Base-by-base conservation (phyloP, 2,329 filamentous ascomycete species). In the Cyanodermella asteris region DNA sequence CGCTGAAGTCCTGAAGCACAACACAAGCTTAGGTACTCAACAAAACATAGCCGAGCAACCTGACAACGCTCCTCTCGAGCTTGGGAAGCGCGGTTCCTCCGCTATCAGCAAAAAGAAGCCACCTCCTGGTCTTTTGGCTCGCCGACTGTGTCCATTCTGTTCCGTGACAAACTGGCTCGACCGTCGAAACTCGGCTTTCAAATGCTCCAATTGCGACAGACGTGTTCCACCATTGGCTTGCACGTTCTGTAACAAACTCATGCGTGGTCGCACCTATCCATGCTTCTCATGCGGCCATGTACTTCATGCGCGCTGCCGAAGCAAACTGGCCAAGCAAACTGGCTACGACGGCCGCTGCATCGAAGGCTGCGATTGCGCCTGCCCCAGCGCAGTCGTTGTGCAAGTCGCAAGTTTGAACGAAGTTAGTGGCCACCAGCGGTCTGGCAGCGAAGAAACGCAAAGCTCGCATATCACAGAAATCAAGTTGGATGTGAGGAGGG, bases 1-100 rank as follows among this genome's bases (percentile, higher is more conserved):
- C 24, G 56, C 59, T 9, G 65, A 72, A 39, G 47, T 72, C 2
- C 47, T 68, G 14, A 68, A 67, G 34, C 60, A 62, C 29, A 56
- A 60, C 24, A 6, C 9, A 19, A 18, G 10, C 10, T 12, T 13
- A 10, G 6, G 12, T 13, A 25, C 11, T 10, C 32, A 8, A 14
- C 3, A 12, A 22, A 36, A 15, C 37, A 38, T n/a, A 45, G 44
- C 6, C 40, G 56, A 5, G 46, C 46, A 19, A 43, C 57, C 22
- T 48, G 50, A 31, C 43, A 45, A 6, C 50, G 53, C 31, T 57
- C 54, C 32, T 38, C 37, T 3, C 39, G 35, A 15, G 17, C 17
- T 16, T 18, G 18, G 55, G 53, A 27, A 50, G 51, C 5, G 39
- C 44, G 25, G 36, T 44, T 18, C 36, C 50, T 16, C 38, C 42